Base-by-base conservation (phyloP, 495 filamentous ascomycete genomes). In the Wilcoxina mikolae region DNA sequence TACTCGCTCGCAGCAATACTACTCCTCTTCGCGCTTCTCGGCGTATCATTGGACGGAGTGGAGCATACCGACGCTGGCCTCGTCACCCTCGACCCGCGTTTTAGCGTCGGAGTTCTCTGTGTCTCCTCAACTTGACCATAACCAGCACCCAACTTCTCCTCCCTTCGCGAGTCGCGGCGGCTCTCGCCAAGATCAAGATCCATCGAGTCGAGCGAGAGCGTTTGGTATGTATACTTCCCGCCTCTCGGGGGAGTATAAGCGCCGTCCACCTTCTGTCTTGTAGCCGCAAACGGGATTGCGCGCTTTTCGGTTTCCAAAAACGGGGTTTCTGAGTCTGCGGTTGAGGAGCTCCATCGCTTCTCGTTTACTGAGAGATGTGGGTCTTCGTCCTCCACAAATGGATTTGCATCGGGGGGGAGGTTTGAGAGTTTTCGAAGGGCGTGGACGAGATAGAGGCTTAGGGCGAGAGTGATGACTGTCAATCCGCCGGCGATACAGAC, bases 391-490 rank as follows among this genome's bases (percentile, higher is more conserved):
- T 55, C 56, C 10, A 62, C 26, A 48, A 63, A 63, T 9, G 60
- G 60, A 44, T 63, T 63, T 20, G 42, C 35, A 45, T 63, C 60
- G 0, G 56, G 56, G 4, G 60, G 31, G 1, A 63, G 60, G 17
- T 22, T 25, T 3, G 59, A 56, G 12, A 63, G 60, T 3, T 43
- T 50, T 9, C 60, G 60, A 48, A 63, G 63, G 3, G 54, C 39
- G 20, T 42, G 60, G 33, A 62, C 27, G 39, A 63, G 56, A 41
- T 63, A 63, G 26, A 63, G 47, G 0, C 54, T 56, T 24, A 31
- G 25, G 1, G 51, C 23, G 20, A 62, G 26, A 3, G 60, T 64
- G 42, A 63, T n/a, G 31, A 56, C 2, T 20, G 60, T 45, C 2
- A 63, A 42, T 12, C 42, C 60, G 22, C 60, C 61, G n/a, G 44